phyloP scores from a whole-genome alignment of 768 basidiomycete species.

The Pholiota conissans region DNA sequence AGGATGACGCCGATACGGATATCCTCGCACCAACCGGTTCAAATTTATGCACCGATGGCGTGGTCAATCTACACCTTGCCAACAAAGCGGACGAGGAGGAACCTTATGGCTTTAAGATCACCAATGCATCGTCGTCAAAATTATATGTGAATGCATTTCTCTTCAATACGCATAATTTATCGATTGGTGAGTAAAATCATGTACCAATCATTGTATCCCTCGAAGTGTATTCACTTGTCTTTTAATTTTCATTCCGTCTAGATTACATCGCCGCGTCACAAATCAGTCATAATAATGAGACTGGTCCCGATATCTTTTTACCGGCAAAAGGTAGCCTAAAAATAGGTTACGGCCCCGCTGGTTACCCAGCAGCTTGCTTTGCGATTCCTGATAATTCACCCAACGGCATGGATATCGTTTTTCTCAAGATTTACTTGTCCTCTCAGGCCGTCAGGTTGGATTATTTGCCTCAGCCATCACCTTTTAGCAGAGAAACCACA shows the following conservation, averaged over 20 bases:
- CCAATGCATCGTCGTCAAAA: background rate
- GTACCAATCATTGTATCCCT: background rate
- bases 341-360: background rate
- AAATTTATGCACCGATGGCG: background rate
- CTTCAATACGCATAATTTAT: background rate
- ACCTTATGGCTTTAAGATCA: background rate
- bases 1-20: background rate
- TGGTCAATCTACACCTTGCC: background rate
- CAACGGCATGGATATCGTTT: background rate
- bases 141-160: background rate
- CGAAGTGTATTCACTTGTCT: no score
- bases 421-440: slow-evolving; percentile 2
- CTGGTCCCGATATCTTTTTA: background rate
- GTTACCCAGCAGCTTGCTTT: background rate
- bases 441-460: background rate
- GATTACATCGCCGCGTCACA: background rate
- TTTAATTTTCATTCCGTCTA: background rate
- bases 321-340: background rate
- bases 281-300: background rate
- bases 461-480: background rate
- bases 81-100: background rate
- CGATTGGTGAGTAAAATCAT: slow-evolving; percentile 1
- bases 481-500: no score
- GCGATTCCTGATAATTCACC: no score
- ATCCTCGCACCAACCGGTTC: background rate